phyloP scores from a whole-genome alignment of 345 rosid genomes.

The Melaleuca alternifolia region DNA sequence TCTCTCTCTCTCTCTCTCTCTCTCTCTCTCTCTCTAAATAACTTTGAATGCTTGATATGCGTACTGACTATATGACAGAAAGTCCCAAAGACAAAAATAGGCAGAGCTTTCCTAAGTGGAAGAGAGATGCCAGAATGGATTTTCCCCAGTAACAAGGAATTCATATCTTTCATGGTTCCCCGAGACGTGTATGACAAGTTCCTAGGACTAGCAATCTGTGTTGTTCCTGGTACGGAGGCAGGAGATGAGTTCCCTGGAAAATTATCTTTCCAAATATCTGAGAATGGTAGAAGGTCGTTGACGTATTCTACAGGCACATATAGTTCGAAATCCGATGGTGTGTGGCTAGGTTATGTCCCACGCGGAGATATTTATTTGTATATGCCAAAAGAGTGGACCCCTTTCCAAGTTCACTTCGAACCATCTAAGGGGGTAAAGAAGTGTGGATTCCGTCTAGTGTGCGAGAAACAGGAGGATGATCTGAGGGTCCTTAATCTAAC shows the following conservation, averaged over 20 bases:
- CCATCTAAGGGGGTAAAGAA: accelerated
- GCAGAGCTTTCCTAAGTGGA: neutral
- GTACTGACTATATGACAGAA: neutral
- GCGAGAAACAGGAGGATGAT: neutral
- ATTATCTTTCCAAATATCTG: too few relatives aligned
- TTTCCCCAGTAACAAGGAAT: neutral
- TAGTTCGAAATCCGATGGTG: neutral
- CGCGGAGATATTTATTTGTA: too few relatives aligned
- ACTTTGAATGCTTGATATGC: neutral
- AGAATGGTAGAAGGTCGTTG: too few relatives aligned
- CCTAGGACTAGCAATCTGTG: neutral
- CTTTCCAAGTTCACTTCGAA: neutral
- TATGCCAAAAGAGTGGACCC: too few relatives aligned
- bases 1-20: neutral
- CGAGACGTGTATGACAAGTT: neutral
- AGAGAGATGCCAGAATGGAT: neutral
- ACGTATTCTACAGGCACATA: too few relatives aligned
- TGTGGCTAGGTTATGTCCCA: neutral
- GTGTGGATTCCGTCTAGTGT: neutral
- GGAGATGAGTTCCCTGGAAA: too few relatives aligned
- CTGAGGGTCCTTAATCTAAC: too few relatives aligned
- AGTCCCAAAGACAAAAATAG: neutral
- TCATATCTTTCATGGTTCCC: neutral
- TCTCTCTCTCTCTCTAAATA: too few relatives aligned
- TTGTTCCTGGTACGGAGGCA: neutral